Percentiles rank a stretch among this genome's conserved stretches.
Evolutionary conservation across 352 stramenopile genomes (phyloP).

Genomic region (Globisporangium parvum): DNA sequence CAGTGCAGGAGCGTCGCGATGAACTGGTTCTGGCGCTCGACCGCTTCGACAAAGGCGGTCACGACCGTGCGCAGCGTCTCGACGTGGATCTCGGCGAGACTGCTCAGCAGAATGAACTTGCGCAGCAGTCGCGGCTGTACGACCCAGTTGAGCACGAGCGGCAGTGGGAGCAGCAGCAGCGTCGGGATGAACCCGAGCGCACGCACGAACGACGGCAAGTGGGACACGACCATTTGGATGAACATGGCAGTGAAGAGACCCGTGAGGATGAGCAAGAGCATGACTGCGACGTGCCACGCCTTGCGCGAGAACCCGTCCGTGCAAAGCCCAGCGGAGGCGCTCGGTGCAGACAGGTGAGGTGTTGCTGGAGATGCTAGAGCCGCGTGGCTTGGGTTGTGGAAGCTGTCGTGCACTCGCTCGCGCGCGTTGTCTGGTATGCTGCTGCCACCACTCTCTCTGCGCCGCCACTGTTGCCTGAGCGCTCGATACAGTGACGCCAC

Average conservation of each 20-base stretch:
- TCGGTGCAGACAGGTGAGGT: neutral
- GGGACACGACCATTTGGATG: constrained; percentile 51
- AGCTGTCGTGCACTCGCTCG: too few species aligned
- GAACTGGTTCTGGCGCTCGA: constrained; percentile 49
- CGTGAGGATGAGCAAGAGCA: constrained; percentile 58
- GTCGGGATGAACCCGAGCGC: constrained; percentile 18
- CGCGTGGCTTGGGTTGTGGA: too few species aligned
- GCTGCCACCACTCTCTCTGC: too few species aligned
- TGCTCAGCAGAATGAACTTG: constrained; percentile 53
- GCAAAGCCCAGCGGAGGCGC: neutral
- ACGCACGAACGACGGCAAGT: constrained; percentile 21
- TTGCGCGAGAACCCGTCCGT: constrained; percentile 48
- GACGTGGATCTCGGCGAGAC: constrained; percentile 44
- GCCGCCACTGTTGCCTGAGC: neutral
- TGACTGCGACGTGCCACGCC: constrained; percentile 49
- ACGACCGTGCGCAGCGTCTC: constrained; percentile 49
- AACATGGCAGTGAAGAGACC: constrained; percentile 58
- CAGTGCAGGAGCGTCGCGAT: constrained; percentile 23
- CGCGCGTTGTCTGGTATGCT: too few species aligned
- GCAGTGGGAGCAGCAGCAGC: constrained; percentile 24
- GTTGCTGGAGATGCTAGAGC: too few species aligned
- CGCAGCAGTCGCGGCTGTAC: constrained; percentile 52
- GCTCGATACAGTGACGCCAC: constrained; percentile 1
- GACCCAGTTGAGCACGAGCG: constrained; percentile 47
- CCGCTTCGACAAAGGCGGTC: constrained; percentile 47